These are phyloP conservation scores for Alternaria metachromatica DNA, from an alignment of 2,329 filamentous ascomycete genomes.

Conservation along the genomic window DNA sequence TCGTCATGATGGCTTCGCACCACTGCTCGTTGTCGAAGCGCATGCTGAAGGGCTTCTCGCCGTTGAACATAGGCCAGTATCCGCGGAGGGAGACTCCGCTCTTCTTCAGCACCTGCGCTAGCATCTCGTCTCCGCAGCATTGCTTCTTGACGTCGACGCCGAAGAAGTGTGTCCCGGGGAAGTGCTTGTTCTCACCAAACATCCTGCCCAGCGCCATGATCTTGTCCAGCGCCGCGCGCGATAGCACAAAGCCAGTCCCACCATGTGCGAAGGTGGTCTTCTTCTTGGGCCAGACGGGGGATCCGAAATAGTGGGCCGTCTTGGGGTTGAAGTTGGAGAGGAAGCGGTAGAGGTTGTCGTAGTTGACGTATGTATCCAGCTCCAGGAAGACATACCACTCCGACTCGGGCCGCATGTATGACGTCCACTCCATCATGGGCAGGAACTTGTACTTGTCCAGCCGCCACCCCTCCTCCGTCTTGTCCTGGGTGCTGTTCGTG, in stretches of 20 bases:
- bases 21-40: slow-evolving; percentile 51
- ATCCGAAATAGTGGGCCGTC: slow-evolving; percentile 50
- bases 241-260: slow-evolving; percentile 53
- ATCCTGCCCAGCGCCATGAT: slow-evolving; percentile 47
- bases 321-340: slow-evolving; percentile 46
- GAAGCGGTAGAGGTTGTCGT: slow-evolving; percentile 51
- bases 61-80: slow-evolving; percentile 56
- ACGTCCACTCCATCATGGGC: slow-evolving; percentile 61
- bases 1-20: slow-evolving; percentile 52
- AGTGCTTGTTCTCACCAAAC: slow-evolving; percentile 43
- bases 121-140: slow-evolving; percentile 50
- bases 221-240: slow-evolving; percentile 58
- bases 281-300: slow-evolving; percentile 45
- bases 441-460: slow-evolving; percentile 67
- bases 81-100: slow-evolving; percentile 45
- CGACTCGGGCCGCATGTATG: slow-evolving; percentile 41
- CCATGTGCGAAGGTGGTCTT: slow-evolving; percentile 52
- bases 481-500: slow-evolving; percentile 43
- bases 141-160: slow-evolving; percentile 42
- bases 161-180: slow-evolving; percentile 44
- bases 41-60: slow-evolving; percentile 49
- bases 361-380: slow-evolving; percentile 48
- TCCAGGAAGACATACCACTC: slow-evolving; percentile 49
- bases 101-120: slow-evolving; percentile 48
- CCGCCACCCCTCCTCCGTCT: slow-evolving; percentile 60